Evolutionary conservation across 345 rosid genomes (phyloP), one percentile per base, ranked within the genome.

Genomic region (Cardiospermum halicacabum): DNA sequence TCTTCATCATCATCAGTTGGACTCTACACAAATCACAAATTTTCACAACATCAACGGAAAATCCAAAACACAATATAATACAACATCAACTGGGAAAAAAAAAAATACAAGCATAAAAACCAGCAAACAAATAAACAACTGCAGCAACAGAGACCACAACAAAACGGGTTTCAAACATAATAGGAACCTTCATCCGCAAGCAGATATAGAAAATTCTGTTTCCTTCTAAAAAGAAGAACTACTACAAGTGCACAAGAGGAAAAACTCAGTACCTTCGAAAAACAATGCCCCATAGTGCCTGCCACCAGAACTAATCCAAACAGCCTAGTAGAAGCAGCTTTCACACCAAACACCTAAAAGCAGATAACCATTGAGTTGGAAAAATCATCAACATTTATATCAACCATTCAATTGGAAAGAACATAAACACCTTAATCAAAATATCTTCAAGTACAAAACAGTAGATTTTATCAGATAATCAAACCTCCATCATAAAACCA

Each of bases 211-310:
- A 64, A 64, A 5, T 16, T 30, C 21, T 31, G 11, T 30, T 56
- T 18, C 59, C 59, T n/a, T 55, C 21, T 55, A 28, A 28, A 34
- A 28, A 30, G 24, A 55, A n/a, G n/a, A n/a, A n/a, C 18, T 51
- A 50, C 34, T 0, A 16, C 58, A 10, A 36, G 51, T 31, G 8
- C 9, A n/a, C 66, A 19, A 26, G 62, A 21, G 36, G 45, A 56
- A 31, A 26, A 7, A 60, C 24, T 74, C n/a, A n/a, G n/a, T 58
- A 81, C 89, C 86, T 67, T 82, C 37, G 69, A 31, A 62, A 76
- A 70, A 73, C 87, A 82, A 43, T 47, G 53, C 45, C 89, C 89
- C 89, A 85, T 85, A 30, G 61, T 60, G 67, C 72, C n/a, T 56
- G 66, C 45, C 8, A 45, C n/a, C n/a, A 19, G 28, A 61, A 34